These are phyloP conservation scores for Haematococcus lacustris DNA, from an alignment of 139 green algal genomes.

Conservation along the genomic window DNA sequence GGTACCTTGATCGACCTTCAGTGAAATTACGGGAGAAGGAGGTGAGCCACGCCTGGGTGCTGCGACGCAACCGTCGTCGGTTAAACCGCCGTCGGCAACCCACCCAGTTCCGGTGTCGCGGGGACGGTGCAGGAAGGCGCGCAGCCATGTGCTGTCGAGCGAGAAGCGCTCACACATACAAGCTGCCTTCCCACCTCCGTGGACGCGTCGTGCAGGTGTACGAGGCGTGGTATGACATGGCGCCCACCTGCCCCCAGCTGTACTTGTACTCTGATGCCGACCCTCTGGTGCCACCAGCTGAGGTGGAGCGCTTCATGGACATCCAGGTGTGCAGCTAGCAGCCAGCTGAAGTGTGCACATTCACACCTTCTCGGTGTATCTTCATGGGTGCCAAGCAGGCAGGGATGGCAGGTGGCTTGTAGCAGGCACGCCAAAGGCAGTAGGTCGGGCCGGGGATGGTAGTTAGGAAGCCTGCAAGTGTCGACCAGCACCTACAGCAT, in stretches of 20 bases:
- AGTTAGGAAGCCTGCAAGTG: too few relatives aligned
- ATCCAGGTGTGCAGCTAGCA: constrained; percentile 28
- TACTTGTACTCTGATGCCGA: constrained; percentile 60
- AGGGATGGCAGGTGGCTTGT: too few relatives aligned
- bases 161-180: too few relatives aligned
- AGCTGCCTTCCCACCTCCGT: neutral
- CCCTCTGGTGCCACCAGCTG: constrained; percentile 35
- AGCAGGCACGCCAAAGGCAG: too few relatives aligned
- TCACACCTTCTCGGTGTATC: too few relatives aligned
- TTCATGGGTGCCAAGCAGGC: too few relatives aligned
- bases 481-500: too few relatives aligned
- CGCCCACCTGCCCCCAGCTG: constrained; percentile 50
- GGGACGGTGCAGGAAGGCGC: neutral
- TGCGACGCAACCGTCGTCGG: neutral
- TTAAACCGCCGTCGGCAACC: neutral
- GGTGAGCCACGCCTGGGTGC: neutral
- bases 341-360: neutral
- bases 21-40: constrained; percentile 20
- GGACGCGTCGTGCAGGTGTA: constrained; percentile 2
- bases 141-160: too few relatives aligned
- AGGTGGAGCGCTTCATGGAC: constrained; percentile 49
- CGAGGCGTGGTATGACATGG: constrained; percentile 27
- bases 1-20: constrained; percentile 10
- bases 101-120: neutral
- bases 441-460: too few relatives aligned